Evolutionary conservation across 2,329 filamentous ascomycete genomes (phyloP), one percentile per base, ranked within the genome.

Genomic region (Fusarium globosum): DNA sequence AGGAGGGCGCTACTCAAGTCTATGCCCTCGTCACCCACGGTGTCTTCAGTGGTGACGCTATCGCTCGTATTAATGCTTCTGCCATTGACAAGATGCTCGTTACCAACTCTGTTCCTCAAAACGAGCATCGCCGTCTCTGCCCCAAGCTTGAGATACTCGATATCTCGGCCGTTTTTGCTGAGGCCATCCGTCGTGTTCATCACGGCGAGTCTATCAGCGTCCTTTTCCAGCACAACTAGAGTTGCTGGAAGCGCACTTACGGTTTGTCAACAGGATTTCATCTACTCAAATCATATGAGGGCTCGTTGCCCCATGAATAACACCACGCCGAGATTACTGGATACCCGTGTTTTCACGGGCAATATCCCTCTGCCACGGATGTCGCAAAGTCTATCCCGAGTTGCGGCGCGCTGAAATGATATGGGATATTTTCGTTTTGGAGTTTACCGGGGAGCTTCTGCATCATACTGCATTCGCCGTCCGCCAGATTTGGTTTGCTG

Each of bases 151-250:
- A 97, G 82, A 93, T 98, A 56, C 85, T 99, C 71, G 96, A 98
- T 80, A 82, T 98, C 69, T 94, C 94, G 61, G 92, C 94, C 76
- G 92, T 98, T 66, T 98, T 98, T 81, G 95, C 94, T 68, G 96
- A 98, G 88, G 94, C 96, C 57, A 98, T 98, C 77, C 93, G 96
- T 72, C 91, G 96, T 72, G 96, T 98, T 67, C 96, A 99, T 84
- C 95, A 98, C 82, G 96, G 96, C 79, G 96, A 99, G 86, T 97
- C 94, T 79, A 97, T 99, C 84, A 97, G 95, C 81, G 94, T 96
- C 69, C 88, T 99, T 58, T 99, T 99, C 73, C 81, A 83, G 76
- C 81, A 82, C 74, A 78, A 76, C 64, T 77, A 67, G 70, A 51
- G 35, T 62, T 41, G 45, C 46, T 33, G 55, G 39, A 48, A 49